Base-by-base conservation (phyloP, 1,284 basidiomycete genomes). In the Ganoderma meredithae region DNA sequence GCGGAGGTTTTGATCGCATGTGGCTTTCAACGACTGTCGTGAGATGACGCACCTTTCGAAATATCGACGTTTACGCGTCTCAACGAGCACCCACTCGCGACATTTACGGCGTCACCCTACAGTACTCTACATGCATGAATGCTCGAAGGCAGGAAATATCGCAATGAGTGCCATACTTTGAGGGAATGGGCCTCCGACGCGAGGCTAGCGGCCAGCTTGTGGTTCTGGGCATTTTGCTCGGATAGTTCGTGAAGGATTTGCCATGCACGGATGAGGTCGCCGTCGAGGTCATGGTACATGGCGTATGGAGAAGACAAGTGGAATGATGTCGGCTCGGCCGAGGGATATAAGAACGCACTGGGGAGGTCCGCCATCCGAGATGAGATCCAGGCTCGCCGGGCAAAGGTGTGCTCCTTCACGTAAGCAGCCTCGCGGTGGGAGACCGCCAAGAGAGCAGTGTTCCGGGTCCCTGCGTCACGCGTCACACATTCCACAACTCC, bases 11-110 rank as follows among this genome's bases (percentile, higher is more conserved):
- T 13, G 13, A 25, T 8, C 25, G 13, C 22, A 7, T 3, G 22
- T 25, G 22, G 40, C 41, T 41, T 13, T 27, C 27, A 15, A 17
- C 15, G 12, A 49, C 22, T 13, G 47, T 49, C n/a, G 17, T 13
- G 49, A 19, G 25, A 36, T n/a, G 15, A 75, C 86, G 65, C 76
- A 90, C 89, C 95, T 88, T 97, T 91, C 47, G 94, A 89, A 43
- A 99, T 89, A 78, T 99, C 97, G n/a, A 92, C 89, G 79, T 99
- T 99, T 81, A 95, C 95, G 44, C 98, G 86, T 71, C 96, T 85
- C 55, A 99, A 83, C 0, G 91, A 87, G 79, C 94, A 97, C 1
- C 95, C 95, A 25, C 92, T 90, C 12, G 89, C 89, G 17, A 87
- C 83, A 76, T 96, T 89, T 0, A 88, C 82, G n/a, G 96, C 92